Evolutionary conservation across 371 early-diverging fungal genomes (phyloP).

Genomic region (Conidiobolus incongruus): DNA sequence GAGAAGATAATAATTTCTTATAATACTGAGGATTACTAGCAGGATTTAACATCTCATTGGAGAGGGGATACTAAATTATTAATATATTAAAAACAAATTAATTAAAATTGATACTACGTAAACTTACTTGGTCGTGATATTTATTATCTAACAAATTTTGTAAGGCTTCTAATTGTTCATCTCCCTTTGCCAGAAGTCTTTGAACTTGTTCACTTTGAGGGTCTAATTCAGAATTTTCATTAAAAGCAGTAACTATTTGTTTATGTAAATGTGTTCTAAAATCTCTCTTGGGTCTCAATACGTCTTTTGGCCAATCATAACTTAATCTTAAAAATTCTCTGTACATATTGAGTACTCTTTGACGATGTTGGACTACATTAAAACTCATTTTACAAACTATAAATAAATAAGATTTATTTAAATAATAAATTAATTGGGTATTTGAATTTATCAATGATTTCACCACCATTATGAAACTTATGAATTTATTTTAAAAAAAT

Average conservation of each 20-base stretch:
- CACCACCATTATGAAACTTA: too few species aligned
- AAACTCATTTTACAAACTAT: too few species aligned
- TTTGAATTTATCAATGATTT: too few species aligned
- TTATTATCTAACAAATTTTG: neutral
- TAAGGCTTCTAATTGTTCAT: slow-evolving; percentile 1
- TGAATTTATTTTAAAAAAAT: too few species aligned
- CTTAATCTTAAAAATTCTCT: neutral
- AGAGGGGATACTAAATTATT: neutral
- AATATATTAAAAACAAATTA: too few species aligned
- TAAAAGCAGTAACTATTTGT: neutral
- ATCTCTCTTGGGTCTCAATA: slow-evolving; percentile 2
- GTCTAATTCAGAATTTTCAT: neutral
- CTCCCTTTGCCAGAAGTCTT: neutral
- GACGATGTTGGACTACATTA: too few species aligned
- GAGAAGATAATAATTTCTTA: neutral
- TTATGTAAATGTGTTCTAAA: neutral
- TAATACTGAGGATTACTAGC: slow-evolving; percentile 2
- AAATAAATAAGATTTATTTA: too few species aligned
- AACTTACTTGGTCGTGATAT: slow-evolving; percentile 1
- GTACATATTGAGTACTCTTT: neutral
- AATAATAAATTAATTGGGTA: too few species aligned
- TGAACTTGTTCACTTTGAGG: neutral
- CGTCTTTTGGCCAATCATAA: slow-evolving; percentile 1
- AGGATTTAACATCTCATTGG: neutral
- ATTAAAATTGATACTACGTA: too few species aligned